These are phyloP conservation scores for Venturia carpophila DNA, from an alignment of 2,329 filamentous ascomycete species.

Conservation along the genomic window DNA sequence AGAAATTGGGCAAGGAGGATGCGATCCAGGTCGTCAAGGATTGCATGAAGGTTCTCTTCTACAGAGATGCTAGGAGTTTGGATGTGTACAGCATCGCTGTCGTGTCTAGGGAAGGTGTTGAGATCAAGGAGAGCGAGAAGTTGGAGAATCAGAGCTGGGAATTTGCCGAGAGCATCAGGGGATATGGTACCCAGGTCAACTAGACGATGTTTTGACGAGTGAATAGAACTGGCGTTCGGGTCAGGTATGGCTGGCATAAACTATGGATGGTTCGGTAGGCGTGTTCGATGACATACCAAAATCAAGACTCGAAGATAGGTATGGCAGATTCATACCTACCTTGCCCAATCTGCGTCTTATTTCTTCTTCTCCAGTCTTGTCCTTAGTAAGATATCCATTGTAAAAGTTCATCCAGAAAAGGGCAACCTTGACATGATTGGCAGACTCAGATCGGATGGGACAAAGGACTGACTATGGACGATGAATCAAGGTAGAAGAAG, in stretches of 20 bases:
- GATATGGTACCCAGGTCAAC: constrained; percentile 74
- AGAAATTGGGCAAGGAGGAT: constrained; percentile 64
- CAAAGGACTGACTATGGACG: no score
- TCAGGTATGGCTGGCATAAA: neutral
- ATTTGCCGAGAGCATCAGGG: constrained; percentile 89
- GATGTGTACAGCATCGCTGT: constrained; percentile 89
- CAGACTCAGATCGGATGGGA: no score
- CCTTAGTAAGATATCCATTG: no score
- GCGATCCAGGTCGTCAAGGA: constrained; percentile 77
- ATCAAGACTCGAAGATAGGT: neutral
- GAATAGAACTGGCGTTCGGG: constrained; percentile 4
- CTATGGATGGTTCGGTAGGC: neutral
- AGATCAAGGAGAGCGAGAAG: constrained; percentile 75
- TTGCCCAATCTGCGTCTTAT: no score
- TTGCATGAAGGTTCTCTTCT: constrained; percentile 98
- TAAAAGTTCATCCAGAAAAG: no score
- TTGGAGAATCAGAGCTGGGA: constrained; percentile 96
- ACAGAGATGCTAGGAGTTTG: constrained; percentile 87
- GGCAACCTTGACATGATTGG: no score
- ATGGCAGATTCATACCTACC: neutral
- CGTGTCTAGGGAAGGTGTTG: constrained; percentile 77
- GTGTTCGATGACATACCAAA: neutral
- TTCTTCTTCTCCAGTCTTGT: no score
- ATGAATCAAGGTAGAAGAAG: no score
- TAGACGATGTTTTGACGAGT: neutral